A percentile compares a stretch with the other conserved stretches of the same genome.
These are phyloP conservation scores for Melaleuca alternifolia DNA, from an alignment of 345 rosid species.

Conservation along the genomic window DNA sequence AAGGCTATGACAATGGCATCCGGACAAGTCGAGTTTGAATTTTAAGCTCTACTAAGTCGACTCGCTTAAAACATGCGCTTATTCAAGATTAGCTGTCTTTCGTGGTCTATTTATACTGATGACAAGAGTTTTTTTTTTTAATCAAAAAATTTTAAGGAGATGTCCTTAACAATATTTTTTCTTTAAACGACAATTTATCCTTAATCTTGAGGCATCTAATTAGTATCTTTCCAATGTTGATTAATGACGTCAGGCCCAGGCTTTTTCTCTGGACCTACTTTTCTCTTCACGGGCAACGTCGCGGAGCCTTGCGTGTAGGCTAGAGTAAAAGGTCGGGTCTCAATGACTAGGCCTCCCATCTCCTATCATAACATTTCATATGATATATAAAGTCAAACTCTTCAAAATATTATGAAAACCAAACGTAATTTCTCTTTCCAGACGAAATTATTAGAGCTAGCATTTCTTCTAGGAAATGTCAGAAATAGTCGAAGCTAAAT, in stretches of 20 bases:
- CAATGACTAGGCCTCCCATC: neutral
- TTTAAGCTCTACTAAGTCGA: neutral
- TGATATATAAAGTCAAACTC: neutral
- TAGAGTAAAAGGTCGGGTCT: neutral
- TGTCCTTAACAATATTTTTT: neutral
- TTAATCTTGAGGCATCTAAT: neutral
- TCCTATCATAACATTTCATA: neutral
- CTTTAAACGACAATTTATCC: neutral
- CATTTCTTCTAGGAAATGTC: neutral
- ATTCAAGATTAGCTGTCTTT: neutral
- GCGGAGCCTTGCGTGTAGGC: neutral
- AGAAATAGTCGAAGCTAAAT: neutral
- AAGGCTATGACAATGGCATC: no score
- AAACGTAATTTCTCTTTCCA: neutral
- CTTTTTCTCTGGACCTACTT: neutral
- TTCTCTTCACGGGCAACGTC: neutral
- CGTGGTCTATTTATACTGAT: no score
- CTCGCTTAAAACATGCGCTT: neutral
- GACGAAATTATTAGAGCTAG: neutral
- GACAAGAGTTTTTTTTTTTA: neutral
- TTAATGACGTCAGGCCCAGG: neutral
- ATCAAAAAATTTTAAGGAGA: neutral
- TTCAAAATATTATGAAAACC: fast-evolving
- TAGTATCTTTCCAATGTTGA: neutral
- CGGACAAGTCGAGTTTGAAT: neutral